These are phyloP conservation scores for Raffaelea albimanens DNA, from an alignment of 2,329 filamentous ascomycete genomes.

Conservation along the genomic window DNA sequence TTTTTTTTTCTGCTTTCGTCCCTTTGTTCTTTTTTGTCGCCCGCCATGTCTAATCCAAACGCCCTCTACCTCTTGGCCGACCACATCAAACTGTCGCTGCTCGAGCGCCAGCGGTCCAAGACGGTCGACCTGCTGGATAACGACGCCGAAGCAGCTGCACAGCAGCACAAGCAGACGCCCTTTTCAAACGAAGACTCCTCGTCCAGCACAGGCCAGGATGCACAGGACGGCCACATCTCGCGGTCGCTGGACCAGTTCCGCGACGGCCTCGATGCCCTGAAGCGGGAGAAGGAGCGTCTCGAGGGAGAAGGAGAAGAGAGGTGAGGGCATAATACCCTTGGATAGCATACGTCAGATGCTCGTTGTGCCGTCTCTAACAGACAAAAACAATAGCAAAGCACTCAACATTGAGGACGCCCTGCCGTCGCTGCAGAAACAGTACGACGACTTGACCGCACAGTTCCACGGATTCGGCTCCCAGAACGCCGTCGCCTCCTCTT, in stretches of 20 bases:
- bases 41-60: conserved; percentile 46
- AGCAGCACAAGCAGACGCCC: too few species aligned
- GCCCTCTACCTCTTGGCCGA: conserved; percentile 91
- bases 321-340: conserved; percentile 34
- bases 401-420: conserved; percentile 54
- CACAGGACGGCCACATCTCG: conserved; percentile 81
- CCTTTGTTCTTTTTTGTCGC: too few species aligned
- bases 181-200: neutral
- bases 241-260: conserved; percentile 79
- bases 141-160: conserved; percentile 23
- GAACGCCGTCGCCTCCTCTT: conserved; percentile 23
- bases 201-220: conserved; percentile 30
- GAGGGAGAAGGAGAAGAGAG: conserved; percentile 54
- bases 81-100: conserved; percentile 90
- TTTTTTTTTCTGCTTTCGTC: too few species aligned
- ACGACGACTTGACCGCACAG: conserved; percentile 66
- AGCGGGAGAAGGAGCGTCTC: conserved; percentile 54
- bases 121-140: conserved; percentile 59
- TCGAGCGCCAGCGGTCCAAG: conserved; percentile 82
- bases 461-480: conserved; percentile 59
- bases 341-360: too few species aligned
- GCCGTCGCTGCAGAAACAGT: conserved; percentile 60
- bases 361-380: too few species aligned
- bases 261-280: conserved; percentile 65
- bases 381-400: conserved; percentile 32